phyloP scores from a whole-genome alignment of 345 rosid genomes.

The Salix dunnii region DNA sequence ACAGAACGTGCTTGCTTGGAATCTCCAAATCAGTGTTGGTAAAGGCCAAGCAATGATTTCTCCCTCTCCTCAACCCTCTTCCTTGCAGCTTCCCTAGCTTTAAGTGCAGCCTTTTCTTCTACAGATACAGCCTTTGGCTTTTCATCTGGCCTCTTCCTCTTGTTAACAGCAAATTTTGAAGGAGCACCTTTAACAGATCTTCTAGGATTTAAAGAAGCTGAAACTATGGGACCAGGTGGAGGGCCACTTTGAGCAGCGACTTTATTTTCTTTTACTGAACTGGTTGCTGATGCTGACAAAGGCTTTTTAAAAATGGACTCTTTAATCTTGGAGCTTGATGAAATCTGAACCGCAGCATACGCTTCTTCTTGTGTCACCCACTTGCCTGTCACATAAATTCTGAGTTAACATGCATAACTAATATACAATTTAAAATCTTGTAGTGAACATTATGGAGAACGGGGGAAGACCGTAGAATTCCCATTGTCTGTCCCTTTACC shows the following conservation, averaged over 20 bases:
- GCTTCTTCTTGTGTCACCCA: slow-evolving; percentile 92
- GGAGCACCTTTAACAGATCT: slow-evolving; percentile 67
- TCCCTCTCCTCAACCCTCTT: slow-evolving; percentile 92
- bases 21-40: slow-evolving; percentile 48
- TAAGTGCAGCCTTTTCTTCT: slow-evolving; percentile 82
- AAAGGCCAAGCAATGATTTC: slow-evolving; percentile 81
- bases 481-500: slow-evolving; percentile 34
- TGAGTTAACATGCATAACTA: slow-evolving; percentile 4
- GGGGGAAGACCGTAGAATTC: neutral
- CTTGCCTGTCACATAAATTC: slow-evolving; percentile 54
- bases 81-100: slow-evolving; percentile 90
- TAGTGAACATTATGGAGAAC: neutral
- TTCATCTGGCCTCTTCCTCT: slow-evolving; percentile 65
- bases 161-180: slow-evolving; percentile 56
- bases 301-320: slow-evolving; percentile 40
- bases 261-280: slow-evolving; percentile 32
- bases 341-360: slow-evolving; percentile 41
- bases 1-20: slow-evolving; percentile 9
- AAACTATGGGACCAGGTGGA: slow-evolving; percentile 58
- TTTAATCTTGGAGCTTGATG: slow-evolving; percentile 37
- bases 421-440: slow-evolving; percentile 1
- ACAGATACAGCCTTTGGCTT: slow-evolving; percentile 59
- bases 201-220: slow-evolving; percentile 56
- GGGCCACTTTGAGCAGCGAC: slow-evolving; percentile 33
- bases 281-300: slow-evolving; percentile 25